Conservation (phyloP, 2,329 filamentous ascomycete genomes). For the Zasmidium angulare region DNA sequence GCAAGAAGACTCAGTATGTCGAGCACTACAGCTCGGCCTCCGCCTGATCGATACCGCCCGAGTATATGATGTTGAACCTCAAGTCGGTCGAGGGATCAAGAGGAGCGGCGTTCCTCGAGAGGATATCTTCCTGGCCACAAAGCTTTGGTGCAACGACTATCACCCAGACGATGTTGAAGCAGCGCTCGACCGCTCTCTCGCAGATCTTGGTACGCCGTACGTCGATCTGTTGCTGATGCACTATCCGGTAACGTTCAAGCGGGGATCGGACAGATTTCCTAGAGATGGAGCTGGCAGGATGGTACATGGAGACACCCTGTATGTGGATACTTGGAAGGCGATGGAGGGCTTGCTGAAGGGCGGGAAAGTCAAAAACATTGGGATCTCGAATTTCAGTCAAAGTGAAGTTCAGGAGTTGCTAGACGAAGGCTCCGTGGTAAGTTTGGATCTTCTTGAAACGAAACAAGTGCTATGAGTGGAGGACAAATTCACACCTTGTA, state of each 20-base stretch:
- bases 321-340: constrained; percentile 67
- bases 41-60: constrained; percentile 59
- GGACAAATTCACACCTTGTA: too few relatives aligned
- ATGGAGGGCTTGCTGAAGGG: constrained; percentile 62
- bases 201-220: constrained; percentile 67
- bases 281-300: constrained; percentile 3
- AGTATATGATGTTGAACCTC: constrained; percentile 77
- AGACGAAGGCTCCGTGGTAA: constrained; percentile 11
- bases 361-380: constrained; percentile 49
- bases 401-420: constrained; percentile 50
- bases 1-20: constrained; percentile 47
- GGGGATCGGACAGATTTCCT: constrained; percentile 66
- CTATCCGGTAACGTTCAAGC: constrained; percentile 13
- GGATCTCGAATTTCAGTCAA: constrained; percentile 50
- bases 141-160: constrained; percentile 60
- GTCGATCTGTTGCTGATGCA: constrained; percentile 35
- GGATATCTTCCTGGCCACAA: constrained; percentile 62
- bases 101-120: constrained; percentile 72
- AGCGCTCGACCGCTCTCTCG: constrained; percentile 65
- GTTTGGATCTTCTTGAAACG: neutral
- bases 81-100: constrained; percentile 76
- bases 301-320: constrained; percentile 10
- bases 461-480: too few relatives aligned
- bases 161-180: constrained; percentile 51
- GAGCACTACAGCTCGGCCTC: constrained; percentile 48